These are phyloP conservation scores for Penicillium paneum DNA, from an alignment of 2,329 filamentous ascomycete species.

Conservation along the genomic window DNA sequence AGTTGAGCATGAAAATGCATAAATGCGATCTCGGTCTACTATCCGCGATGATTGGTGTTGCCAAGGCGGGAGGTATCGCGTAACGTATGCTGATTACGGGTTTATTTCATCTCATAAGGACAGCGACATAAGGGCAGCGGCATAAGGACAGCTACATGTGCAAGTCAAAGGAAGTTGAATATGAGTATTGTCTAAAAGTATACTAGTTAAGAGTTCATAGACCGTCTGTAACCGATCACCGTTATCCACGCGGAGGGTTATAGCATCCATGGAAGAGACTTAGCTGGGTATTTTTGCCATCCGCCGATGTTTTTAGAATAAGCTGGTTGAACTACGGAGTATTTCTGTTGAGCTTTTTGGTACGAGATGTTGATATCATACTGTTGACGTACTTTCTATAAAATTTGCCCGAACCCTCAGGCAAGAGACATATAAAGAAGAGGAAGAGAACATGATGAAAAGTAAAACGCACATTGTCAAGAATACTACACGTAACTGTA, in stretches of 20 bases:
- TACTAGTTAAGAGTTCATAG: not conserved
- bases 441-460: not conserved
- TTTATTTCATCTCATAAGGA: not conserved
- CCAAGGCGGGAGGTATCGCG: constrained; percentile 11
- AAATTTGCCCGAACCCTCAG: not conserved
- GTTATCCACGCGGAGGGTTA: not conserved
- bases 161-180: not conserved
- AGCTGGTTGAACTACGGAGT: not conserved
- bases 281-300: not conserved
- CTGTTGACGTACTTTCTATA: not conserved
- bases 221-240: not conserved
- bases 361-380: not conserved
- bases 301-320: not conserved
- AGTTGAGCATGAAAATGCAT: constrained; percentile 15
- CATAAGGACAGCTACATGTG: too few relatives aligned
- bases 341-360: not conserved
- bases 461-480: not conserved
- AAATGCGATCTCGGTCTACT: constrained; percentile 3
- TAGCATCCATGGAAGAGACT: not conserved
- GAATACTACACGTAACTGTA: not conserved
- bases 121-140: too few relatives aligned
- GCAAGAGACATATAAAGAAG: not conserved
- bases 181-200: not conserved
- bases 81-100: not conserved
- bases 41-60: constrained; percentile 7